Evolutionary conservation across 2,329 filamentous ascomycete species (phyloP), one percentile per base, ranked within the genome.

Genomic region (Aspergillus caelatus): DNA sequence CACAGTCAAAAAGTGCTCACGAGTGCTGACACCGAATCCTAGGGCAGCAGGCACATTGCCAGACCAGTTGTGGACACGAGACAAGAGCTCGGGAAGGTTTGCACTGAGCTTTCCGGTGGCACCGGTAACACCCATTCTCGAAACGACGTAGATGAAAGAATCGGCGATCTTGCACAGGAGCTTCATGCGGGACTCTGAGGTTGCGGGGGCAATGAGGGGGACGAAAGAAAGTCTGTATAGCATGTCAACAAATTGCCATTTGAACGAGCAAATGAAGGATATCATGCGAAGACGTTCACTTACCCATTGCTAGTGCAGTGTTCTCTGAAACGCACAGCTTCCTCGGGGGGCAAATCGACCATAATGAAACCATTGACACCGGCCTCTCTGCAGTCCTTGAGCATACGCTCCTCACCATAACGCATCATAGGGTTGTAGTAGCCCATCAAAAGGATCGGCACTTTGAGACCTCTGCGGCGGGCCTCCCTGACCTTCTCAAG

Each of bases 111-210:
- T 89, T 39, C 94, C 94, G 0, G 89, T 90, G 16, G 93, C 95
- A 71, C 95, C 95, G 11, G 95, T 99, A 62, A 98, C 94, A 71
- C 95, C 95, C 91, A 97, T 96, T 71, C 94, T 87, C 30, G 94
- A 98, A 61, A 99, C 95, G 65, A 99, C 94, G 78, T 99, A 99
- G 81, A 99, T 96, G 83, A 98, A 99, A 4, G 94, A 97, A 80
- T 98, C 94, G 74, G 95, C 95, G 67, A 99, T 94, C 78, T 92
- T 89, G 86, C 95, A 99, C 14, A 99, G 89, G 46, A 97, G 86
- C 81, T 92, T 94, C 94, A 99, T 97, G 73, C 95, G 91, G 68
- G 88, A 85, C 71, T 97, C 93, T 8, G 93, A 97, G 1, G 95
- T 98, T 12, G 94, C 89, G 8, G 95, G 95, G 0, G 95, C 94